Conservation (phyloP, 345 rosid species). For the Rhodomyrtus tomentosa region DNA sequence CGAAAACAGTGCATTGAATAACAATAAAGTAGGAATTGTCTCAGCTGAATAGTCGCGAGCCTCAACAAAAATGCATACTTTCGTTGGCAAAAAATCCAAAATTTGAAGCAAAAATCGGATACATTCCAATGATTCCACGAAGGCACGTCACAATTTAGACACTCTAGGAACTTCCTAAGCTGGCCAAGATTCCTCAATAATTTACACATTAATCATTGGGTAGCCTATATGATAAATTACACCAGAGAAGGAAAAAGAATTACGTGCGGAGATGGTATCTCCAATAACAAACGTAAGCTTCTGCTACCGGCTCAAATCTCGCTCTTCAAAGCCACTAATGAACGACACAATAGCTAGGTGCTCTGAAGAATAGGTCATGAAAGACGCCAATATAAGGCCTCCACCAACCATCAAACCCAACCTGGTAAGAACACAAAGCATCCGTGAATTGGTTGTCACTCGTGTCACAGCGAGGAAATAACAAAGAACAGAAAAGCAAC, state of each 20-base stretch:
- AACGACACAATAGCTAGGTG: conserved; percentile 61
- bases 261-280: background rate
- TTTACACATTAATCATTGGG: conserved; percentile 11
- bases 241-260: conserved; percentile 3
- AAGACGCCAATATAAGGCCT: conserved; percentile 65
- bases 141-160: background rate
- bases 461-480: background rate
- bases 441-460: background rate
- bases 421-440: conserved; percentile 22
- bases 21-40: background rate
- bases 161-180: background rate
- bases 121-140: background rate
- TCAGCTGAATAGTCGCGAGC: background rate
- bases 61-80: background rate
- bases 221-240: conserved; percentile 3
- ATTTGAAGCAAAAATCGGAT: background rate
- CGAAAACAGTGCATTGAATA: background rate
- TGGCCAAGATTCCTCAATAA: background rate
- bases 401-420: conserved; percentile 78
- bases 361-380: conserved; percentile 90
- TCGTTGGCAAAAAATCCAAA: background rate
- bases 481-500: background rate
- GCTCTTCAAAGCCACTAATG: conserved; percentile 60
- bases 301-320: conserved; percentile 32
- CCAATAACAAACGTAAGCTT: conserved; percentile 31